phyloP scores from a whole-genome alignment of 805 yeast genomes.

The Grigorovia transvaalensis region DNA sequence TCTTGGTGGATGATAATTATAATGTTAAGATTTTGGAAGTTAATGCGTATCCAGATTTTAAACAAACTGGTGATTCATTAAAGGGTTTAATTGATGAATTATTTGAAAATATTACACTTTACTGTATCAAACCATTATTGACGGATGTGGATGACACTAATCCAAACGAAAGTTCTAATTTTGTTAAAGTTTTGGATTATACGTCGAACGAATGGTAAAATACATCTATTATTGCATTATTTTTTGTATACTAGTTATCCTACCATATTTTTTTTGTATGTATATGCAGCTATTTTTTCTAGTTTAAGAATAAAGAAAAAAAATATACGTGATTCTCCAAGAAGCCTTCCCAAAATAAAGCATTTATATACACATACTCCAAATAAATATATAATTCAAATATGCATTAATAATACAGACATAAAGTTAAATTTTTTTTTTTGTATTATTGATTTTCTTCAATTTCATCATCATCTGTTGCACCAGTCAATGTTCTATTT shows the following conservation, averaged over 20 bases:
- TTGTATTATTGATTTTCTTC: conserved; percentile 1
- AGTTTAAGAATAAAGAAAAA: neutral
- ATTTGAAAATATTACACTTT: conserved; percentile 45
- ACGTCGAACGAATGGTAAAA: conserved; percentile 30
- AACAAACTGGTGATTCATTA: conserved; percentile 80
- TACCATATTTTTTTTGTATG: too few species aligned
- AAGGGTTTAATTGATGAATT: conserved; percentile 55
- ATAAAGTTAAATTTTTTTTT: neutral
- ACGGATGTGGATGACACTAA: conserved; percentile 6
- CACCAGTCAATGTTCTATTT: conserved; percentile 19
- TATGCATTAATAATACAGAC: neutral
- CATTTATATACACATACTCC: neutral
- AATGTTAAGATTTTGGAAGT: conserved; percentile 66
- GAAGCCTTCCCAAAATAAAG: neutral
- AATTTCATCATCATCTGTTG: conserved; percentile 3
- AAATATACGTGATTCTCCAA: neutral
- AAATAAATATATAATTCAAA: neutral
- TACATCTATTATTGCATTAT: neutral
- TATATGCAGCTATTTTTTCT: too few species aligned
- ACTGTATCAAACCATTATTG: conserved; percentile 42
- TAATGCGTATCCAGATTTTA: conserved; percentile 92
- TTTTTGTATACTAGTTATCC: neutral
- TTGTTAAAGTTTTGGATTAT: conserved; percentile 34
- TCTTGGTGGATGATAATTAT: conserved; percentile 50
- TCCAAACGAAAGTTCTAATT: conserved; percentile 8